phyloP scores from a whole-genome alignment of 2,329 filamentous ascomycete genomes.

The Trichoderma gracile region DNA sequence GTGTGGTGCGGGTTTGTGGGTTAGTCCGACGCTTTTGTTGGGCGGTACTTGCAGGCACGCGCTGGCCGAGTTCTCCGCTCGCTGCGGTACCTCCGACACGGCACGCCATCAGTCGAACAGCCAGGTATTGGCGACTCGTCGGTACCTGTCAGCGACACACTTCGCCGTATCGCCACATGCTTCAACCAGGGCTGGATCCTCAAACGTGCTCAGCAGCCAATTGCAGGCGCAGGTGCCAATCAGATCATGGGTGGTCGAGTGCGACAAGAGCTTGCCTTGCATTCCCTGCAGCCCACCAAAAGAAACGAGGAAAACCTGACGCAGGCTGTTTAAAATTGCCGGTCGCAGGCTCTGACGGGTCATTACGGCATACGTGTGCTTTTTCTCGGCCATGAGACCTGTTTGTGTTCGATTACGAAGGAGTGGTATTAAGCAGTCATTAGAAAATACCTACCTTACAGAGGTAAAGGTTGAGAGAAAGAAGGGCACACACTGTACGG shows the following conservation, averaged over 20 bases:
- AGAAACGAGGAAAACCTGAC: constrained; percentile 15
- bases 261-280: constrained; percentile 17
- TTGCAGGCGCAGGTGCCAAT: constrained; percentile 5
- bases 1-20: constrained; percentile 23
- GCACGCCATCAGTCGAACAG: neutral
- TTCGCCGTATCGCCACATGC: neutral
- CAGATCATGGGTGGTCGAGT: neutral
- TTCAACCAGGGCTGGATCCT: constrained; percentile 23
- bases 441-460: too few relatives aligned
- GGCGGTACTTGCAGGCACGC: constrained; percentile 7
- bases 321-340: constrained; percentile 23
- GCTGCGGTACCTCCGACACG: neutral
- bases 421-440: neutral
- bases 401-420: neutral
- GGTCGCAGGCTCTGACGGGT: neutral
- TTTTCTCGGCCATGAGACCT: neutral
- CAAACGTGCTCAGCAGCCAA: constrained; percentile 18
- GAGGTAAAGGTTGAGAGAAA: too few relatives aligned
- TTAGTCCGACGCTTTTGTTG: constrained; percentile 10
- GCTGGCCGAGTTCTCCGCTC: constrained; percentile 9
- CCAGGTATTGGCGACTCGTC: neutral
- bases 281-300: constrained; percentile 25
- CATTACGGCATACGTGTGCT: constrained; percentile 17
- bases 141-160: neutral
- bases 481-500: too few relatives aligned